These are phyloP conservation scores for Colletotrichum incanum DNA, from an alignment of 2,329 filamentous ascomycete species.

Conservation along the genomic window DNA sequence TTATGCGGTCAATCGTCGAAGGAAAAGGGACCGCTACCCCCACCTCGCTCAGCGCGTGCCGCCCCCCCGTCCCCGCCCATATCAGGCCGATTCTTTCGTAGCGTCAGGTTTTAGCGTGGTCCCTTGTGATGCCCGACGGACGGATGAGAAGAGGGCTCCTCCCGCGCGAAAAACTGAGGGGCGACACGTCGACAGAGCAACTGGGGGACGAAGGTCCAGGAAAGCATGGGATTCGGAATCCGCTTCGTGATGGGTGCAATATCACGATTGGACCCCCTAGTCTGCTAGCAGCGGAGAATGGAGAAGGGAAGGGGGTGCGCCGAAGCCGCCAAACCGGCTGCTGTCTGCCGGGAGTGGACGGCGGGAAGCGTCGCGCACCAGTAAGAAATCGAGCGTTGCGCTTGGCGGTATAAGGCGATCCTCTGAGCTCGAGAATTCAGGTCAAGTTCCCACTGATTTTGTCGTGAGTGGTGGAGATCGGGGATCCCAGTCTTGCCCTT, in stretches of 20 bases:
- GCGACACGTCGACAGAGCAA: not conserved
- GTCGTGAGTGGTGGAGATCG: slow-evolving; percentile 19
- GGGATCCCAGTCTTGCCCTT: slow-evolving; percentile 35
- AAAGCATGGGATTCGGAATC: slow-evolving; percentile 30
- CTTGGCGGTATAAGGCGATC: slow-evolving; percentile 21
- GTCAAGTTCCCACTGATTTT: slow-evolving; percentile 26
- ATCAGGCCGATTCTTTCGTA: not conserved
- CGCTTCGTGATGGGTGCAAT: slow-evolving; percentile 31
- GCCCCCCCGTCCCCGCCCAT: not conserved
- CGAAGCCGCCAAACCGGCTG: slow-evolving; percentile 42
- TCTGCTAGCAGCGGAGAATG: slow-evolving; percentile 3
- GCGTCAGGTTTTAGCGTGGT: slow-evolving; percentile 7
- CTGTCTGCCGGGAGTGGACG: slow-evolving; percentile 39
- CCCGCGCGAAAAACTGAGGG: slow-evolving; percentile 9
- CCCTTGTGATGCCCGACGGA: slow-evolving; percentile 7
- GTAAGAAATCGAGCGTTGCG: slow-evolving; percentile 22
- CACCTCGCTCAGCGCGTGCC: not conserved
- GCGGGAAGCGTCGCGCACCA: slow-evolving; percentile 28
- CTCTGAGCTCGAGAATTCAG: slow-evolving; percentile 15
- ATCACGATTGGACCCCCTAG: not conserved
- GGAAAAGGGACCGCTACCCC: slow-evolving; percentile 17
- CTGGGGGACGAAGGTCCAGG: slow-evolving; percentile 4
- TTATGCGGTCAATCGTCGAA: slow-evolving; percentile 12
- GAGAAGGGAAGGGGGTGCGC: not conserved
- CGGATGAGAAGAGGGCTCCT: slow-evolving; percentile 1